These are phyloP conservation scores for Suhomyces sp. DNA, from an alignment of 805 yeast species.

Conservation along the genomic window DNA sequence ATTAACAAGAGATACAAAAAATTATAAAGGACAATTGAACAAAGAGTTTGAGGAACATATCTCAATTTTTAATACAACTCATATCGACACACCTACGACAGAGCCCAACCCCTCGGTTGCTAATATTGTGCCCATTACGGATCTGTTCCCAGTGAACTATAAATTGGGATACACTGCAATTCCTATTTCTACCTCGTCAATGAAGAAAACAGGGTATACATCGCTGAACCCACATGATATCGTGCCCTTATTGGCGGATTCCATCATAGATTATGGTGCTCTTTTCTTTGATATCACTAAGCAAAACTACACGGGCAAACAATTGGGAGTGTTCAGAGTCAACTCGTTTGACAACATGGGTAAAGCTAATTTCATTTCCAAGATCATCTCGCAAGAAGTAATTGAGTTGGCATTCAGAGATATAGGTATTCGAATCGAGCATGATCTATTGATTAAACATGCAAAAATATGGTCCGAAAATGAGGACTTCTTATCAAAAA, in stretches of 20 bases:
- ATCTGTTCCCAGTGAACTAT: conserved; percentile 14
- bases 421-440: conserved; percentile 33
- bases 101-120: neutral
- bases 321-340: conserved; percentile 50
- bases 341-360: conserved; percentile 51
- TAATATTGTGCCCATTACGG: neutral
- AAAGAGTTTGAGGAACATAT: conserved; percentile 36
- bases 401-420: conserved; percentile 47
- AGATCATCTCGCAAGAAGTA: conserved; percentile 48
- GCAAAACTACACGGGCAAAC: conserved; percentile 42
- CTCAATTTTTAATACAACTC: conserved; percentile 31
- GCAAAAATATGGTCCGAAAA: conserved; percentile 49
- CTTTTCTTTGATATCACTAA: conserved; percentile 40
- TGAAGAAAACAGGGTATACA: conserved; percentile 37
- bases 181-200: conserved; percentile 31
- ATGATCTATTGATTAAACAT: conserved; percentile 39
- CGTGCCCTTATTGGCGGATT: conserved; percentile 26
- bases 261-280: conserved; percentile 47
- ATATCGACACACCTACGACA: neutral
- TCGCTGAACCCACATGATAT: conserved; percentile 32
- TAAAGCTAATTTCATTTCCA: conserved; percentile 50
- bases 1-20: conserved; percentile 39
- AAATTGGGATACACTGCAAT: conserved; percentile 26
- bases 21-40: conserved; percentile 48
- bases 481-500: conserved; percentile 38